A percentile compares a stretch with the other conserved stretches of the same genome.
These are phyloP conservation scores for Fusarium irregulare DNA, from an alignment of 2,329 filamentous ascomycete genomes.

Conservation along the genomic window DNA sequence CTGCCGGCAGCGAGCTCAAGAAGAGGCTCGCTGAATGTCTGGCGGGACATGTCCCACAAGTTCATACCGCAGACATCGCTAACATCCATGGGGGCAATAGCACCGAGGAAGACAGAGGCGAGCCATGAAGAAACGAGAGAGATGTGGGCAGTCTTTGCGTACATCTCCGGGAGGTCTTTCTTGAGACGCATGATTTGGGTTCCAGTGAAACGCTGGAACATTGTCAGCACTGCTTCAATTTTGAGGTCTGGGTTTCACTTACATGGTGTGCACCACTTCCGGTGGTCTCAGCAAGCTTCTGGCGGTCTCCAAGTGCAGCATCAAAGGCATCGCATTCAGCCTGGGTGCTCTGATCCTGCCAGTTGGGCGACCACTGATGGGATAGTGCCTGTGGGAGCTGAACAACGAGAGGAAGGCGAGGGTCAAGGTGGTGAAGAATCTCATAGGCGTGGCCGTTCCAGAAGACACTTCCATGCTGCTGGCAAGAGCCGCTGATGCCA, in stretches of 20 bases:
- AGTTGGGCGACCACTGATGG: conserved; percentile 91
- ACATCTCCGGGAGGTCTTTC: conserved; percentile 82
- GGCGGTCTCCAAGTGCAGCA: conserved; percentile 71
- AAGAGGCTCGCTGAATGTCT: conserved; percentile 79
- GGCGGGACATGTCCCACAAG: conserved; percentile 86
- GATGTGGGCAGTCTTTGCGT: conserved; percentile 83
- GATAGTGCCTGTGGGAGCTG: conserved; percentile 81
- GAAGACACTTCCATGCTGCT: conserved; percentile 98
- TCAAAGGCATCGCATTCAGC: conserved; percentile 92
- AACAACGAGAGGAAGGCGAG: conserved; percentile 71
- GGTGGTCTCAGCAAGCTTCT: conserved; percentile 80
- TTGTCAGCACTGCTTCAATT: conserved; percentile 21
- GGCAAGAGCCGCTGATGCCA: conserved; percentile 90
- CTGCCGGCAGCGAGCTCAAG: conserved; percentile 79
- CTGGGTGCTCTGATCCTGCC: conserved; percentile 97
- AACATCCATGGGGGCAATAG: conserved; percentile 89
- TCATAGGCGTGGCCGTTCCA: conserved; percentile 80
- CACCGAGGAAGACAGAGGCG: conserved; percentile 87
- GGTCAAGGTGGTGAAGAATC: conserved; percentile 70
- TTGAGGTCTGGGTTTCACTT: conserved; percentile 51
- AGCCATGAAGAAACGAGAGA: conserved; percentile 96
- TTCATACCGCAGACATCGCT: conserved; percentile 97
- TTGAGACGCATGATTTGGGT: conserved; percentile 93
- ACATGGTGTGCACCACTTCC: conserved; percentile 96
- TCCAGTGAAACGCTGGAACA: conserved; percentile 86